These are phyloP conservation scores for Carallia pectinifolia DNA, from an alignment of 345 rosid genomes.

Conservation along the genomic window DNA sequence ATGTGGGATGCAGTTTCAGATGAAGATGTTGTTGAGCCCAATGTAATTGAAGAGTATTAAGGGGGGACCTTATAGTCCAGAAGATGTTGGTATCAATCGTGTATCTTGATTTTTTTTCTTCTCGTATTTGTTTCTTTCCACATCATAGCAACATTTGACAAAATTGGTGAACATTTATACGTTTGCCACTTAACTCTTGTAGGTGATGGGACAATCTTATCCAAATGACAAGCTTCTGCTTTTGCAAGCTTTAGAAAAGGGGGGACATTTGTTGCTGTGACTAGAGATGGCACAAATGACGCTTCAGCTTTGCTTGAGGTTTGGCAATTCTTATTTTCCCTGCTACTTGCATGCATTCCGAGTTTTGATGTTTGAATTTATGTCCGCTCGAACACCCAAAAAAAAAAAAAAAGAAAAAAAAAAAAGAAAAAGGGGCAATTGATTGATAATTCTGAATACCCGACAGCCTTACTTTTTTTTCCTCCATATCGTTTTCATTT, in stretches of 20 bases:
- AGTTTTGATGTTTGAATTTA: background rate
- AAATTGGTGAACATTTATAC: background rate
- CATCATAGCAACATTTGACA: background rate
- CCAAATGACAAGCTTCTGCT: slow-evolving; percentile 36
- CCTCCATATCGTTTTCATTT: background rate
- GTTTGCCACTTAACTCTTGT: background rate
- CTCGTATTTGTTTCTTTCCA: background rate
- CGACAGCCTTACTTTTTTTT: background rate
- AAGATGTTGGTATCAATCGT: slow-evolving; percentile 15
- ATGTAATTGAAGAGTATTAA: slow-evolving; percentile 30
- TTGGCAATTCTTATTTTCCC: background rate
- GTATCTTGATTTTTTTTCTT: background rate
- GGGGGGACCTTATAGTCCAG: slow-evolving; percentile 23
- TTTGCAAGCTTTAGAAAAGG: slow-evolving; percentile 28
- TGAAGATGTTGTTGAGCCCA: slow-evolving; percentile 30
- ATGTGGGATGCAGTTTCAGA: slow-evolving; percentile 22
- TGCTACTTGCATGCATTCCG: background rate
- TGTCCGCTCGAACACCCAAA: too few relatives aligned
- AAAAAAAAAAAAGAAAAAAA: too few relatives aligned
- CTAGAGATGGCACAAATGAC: slow-evolving; percentile 59
- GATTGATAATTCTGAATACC: too few relatives aligned
- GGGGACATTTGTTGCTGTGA: slow-evolving; percentile 50
- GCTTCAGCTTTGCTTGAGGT: slow-evolving; percentile 59
- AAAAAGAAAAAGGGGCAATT: too few relatives aligned
- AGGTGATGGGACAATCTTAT: slow-evolving; percentile 39